phyloP scores from a whole-genome alignment of 2,329 filamentous ascomycete species.

The Pochonia chlamydosporia region DNA sequence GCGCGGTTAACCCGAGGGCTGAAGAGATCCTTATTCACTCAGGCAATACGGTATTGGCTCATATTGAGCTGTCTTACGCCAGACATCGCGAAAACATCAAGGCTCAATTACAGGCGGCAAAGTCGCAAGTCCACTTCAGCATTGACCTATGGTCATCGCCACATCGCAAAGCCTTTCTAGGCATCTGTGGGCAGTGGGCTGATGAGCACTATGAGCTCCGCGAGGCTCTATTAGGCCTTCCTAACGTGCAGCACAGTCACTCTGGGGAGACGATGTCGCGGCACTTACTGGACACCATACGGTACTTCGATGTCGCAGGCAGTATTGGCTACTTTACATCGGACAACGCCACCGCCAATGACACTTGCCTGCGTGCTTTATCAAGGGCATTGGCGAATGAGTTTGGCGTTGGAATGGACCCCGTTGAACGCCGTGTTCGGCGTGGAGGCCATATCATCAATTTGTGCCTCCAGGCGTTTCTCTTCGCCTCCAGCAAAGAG shows the following conservation, averaged over 20 bases:
- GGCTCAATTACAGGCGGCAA: not conserved
- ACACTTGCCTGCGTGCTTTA: not conserved
- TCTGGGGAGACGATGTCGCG: not conserved
- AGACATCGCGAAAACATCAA: not conserved
- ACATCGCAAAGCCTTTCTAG: constrained; percentile 1
- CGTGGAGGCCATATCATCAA: constrained; percentile 2
- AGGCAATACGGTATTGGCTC: not conserved
- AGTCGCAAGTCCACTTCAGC: not conserved
- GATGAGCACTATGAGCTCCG: constrained; percentile 2
- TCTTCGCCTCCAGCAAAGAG: constrained; percentile 3
- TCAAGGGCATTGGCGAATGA: not conserved
- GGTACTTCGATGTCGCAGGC: not conserved
- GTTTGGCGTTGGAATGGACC: not conserved
- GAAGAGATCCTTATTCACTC: not conserved
- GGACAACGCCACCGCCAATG: constrained; percentile 4
- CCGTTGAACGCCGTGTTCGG: not conserved
- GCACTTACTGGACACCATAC: not conserved
- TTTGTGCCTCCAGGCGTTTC: constrained; percentile 2
- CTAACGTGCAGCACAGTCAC: not conserved
- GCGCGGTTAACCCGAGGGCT: not conserved
- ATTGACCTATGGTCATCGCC: constrained; percentile 4
- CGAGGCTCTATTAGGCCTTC: constrained; percentile 1
- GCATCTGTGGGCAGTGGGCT: constrained; percentile 1
- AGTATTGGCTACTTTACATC: not conserved
- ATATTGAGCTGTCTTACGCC: not conserved